Conservation (phyloP, 2,329 filamentous ascomycete species). For the Pseudocercospora pini-densiflorae region DNA sequence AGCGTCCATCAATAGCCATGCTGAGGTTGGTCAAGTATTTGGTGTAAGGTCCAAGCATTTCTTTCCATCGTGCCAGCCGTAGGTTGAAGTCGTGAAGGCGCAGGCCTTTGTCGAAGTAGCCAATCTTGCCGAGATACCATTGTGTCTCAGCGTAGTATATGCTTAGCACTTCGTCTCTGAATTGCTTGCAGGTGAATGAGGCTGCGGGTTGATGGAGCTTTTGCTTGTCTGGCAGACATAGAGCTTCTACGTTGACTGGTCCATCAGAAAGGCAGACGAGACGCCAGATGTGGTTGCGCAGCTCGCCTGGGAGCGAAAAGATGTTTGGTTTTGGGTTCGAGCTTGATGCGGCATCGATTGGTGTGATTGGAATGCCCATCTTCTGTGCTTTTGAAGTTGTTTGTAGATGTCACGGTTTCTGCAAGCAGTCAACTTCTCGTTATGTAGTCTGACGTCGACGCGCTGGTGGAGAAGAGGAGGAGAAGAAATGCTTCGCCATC, state of each 20-base stretch:
- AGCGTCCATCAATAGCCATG: constrained; percentile 27
- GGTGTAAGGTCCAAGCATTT: constrained; percentile 19
- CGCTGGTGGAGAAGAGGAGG: background rate
- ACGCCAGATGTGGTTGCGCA: constrained; percentile 26
- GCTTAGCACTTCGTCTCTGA: constrained; percentile 26
- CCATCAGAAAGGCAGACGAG: constrained; percentile 14
- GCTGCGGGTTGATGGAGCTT: constrained; percentile 25
- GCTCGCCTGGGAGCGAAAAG: constrained; percentile 22
- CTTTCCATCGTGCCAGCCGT: constrained; percentile 20
- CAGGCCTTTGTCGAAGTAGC: constrained; percentile 23
- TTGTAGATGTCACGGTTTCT: background rate
- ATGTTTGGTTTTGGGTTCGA: constrained; percentile 4
- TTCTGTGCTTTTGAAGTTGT: background rate
- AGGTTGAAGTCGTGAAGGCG: constrained; percentile 28
- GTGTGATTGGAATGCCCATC: constrained; percentile 14
- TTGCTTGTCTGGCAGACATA: constrained; percentile 18
- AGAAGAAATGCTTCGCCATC: background rate
- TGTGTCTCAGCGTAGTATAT: constrained; percentile 31
- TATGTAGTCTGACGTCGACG: background rate
- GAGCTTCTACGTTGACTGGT: constrained; percentile 22
- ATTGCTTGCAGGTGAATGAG: constrained; percentile 22
- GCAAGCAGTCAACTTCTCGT: background rate
- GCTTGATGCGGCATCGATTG: background rate
- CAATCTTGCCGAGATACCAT: constrained; percentile 29
- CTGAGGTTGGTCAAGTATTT: constrained; percentile 16